Evolutionary conservation across 2,329 filamentous ascomycete genomes (phyloP).

Genomic region (Ciborinia camelliae): DNA sequence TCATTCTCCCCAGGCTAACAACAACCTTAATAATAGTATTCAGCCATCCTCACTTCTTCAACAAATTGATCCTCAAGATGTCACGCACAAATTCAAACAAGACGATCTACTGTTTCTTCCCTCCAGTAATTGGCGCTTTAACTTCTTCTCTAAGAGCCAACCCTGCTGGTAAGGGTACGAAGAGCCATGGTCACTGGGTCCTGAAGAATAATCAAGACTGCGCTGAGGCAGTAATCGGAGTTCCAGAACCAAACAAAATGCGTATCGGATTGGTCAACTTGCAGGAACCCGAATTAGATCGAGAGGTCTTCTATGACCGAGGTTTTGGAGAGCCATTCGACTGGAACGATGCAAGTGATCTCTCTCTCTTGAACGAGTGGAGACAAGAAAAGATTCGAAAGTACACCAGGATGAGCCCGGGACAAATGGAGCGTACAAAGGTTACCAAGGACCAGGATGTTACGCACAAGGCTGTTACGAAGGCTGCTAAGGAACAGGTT

Average conservation of each 20-base stretch:
- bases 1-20: not conserved
- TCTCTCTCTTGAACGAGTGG: not conserved
- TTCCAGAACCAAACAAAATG: not conserved
- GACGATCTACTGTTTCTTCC: too few species aligned
- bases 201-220: not conserved
- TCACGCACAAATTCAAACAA: too few species aligned
- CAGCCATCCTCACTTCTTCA: not conserved
- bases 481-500: not conserved
- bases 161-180: not conserved
- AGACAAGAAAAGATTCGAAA: not conserved
- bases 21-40: too few species aligned
- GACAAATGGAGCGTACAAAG: fast-evolving
- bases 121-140: too few species aligned
- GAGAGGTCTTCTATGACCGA: not conserved
- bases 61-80: fast-evolving
- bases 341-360: not conserved
- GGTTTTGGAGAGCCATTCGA: not conserved
- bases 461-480: not conserved
- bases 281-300: not conserved
- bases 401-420: not conserved
- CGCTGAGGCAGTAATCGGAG: not conserved
- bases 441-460: not conserved
- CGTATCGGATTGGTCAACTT: not conserved
- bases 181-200: not conserved
- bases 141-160: not conserved